Evolutionary conservation across 106 monocot genomes (phyloP).

Genomic region (Gastrodia elata): DNA sequence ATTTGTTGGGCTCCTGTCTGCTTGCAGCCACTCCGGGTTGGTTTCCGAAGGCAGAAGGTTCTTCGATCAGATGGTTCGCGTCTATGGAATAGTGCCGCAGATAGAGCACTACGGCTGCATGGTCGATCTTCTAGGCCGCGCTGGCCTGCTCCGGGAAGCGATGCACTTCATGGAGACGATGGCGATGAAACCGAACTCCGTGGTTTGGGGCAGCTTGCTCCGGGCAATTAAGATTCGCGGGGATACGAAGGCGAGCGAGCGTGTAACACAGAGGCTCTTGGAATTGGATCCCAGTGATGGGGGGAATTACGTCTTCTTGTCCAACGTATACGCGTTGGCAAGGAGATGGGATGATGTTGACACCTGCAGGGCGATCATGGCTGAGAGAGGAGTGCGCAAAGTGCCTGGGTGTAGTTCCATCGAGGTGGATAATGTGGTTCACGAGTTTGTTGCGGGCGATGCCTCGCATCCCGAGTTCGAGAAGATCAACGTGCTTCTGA

Average conservation of each 20-base stretch:
- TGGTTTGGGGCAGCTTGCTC: conserved; percentile 18
- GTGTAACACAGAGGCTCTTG: conserved; percentile 11
- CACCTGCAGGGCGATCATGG: conserved; percentile 31
- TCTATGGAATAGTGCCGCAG: conserved; percentile 30
- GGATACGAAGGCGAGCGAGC: background rate
- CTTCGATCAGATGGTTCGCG: conserved; percentile 31
- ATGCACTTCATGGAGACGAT: conserved; percentile 8
- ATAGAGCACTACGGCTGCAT: conserved; percentile 61
- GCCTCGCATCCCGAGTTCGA: conserved; percentile 32
- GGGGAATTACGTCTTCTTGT: conserved; percentile 32
- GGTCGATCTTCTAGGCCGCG: conserved; percentile 15
- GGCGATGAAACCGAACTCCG: conserved; percentile 4
- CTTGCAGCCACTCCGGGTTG: conserved; percentile 51
- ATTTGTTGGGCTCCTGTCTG: conserved; percentile 47
- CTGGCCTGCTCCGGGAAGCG: conserved; percentile 10
- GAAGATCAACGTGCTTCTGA: conserved; percentile 23
- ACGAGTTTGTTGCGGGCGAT: conserved; percentile 42
- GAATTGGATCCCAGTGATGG: conserved; percentile 33
- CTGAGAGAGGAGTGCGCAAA: conserved; percentile 21
- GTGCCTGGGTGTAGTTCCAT: conserved; percentile 43
- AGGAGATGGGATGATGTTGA: conserved; percentile 40
- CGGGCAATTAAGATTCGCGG: conserved; percentile 9
- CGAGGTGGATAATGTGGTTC: conserved; percentile 24
- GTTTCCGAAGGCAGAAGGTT: conserved; percentile 31
- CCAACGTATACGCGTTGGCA: conserved; percentile 24